phyloP scores from a whole-genome alignment of 495 filamentous ascomycete genomes.

The Tetracladium setigerum region DNA sequence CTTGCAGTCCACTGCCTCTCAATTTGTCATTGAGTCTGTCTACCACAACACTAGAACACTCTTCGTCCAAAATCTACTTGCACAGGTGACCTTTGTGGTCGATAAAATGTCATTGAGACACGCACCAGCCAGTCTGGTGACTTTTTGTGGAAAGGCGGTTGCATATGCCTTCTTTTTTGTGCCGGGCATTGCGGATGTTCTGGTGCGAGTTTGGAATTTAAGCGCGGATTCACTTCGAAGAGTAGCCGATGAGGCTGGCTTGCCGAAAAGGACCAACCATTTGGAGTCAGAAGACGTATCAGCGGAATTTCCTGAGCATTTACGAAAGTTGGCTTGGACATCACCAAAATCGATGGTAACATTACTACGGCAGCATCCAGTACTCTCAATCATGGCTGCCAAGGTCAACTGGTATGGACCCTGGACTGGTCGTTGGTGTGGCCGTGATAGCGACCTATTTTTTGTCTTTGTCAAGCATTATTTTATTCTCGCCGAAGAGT shows the following conservation, averaged over 20 bases:
- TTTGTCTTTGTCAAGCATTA: slow-evolving; percentile 93
- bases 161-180: slow-evolving; percentile 98
- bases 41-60: slow-evolving; percentile 91
- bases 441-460: slow-evolving; percentile 85
- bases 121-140: slow-evolving; percentile 85
- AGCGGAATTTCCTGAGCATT: slow-evolving; percentile 60
- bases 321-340: slow-evolving; percentile 66
- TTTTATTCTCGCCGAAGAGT: slow-evolving; percentile 74
- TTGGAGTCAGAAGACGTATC: slow-evolving; percentile 52
- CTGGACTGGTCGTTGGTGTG: slow-evolving; percentile 83
- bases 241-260: slow-evolving; percentile 55
- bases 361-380: slow-evolving; percentile 59
- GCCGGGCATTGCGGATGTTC: slow-evolving; percentile 77
- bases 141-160: slow-evolving; percentile 88
- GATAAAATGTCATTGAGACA: slow-evolving; percentile 78
- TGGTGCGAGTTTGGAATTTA: slow-evolving; percentile 77
- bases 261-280: slow-evolving; percentile 36
- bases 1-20: slow-evolving; percentile 55
- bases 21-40: slow-evolving; percentile 81
- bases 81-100: slow-evolving; percentile 83
- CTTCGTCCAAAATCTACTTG: slow-evolving; percentile 77
- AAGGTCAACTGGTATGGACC: slow-evolving; percentile 79
- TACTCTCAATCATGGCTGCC: slow-evolving; percentile 58
- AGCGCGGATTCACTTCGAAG: slow-evolving; percentile 58
- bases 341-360: slow-evolving; percentile 54